Evolutionary conservation across 495 filamentous ascomycete genomes (phyloP), one percentile per base, ranked within the genome.

Genomic region (Penicillium egyptiacum): DNA sequence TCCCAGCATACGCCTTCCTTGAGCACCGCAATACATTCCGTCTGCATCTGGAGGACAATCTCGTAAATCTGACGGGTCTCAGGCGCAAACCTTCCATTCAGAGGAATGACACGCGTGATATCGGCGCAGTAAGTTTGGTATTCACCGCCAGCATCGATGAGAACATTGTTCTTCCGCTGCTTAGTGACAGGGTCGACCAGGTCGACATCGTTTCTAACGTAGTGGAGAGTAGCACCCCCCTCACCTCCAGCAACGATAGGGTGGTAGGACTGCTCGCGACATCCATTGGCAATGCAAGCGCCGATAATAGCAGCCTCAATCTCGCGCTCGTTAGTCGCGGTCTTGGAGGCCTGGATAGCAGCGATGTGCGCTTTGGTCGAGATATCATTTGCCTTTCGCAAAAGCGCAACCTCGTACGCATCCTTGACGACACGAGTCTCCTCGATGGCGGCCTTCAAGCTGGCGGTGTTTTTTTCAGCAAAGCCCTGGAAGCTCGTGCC

Each of bases 61-160:
- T 92, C 83, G 72, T 97, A 97, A 61, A 96, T 89, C 58, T 83
- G 81, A 33, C 82, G 75, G 52, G 84, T 87, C 73, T 96, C 89
- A 28, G 73, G 66, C 9, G 78, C 81, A 70, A 95, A 96, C 57
- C 78, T 85, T 31, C 91, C 92, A 20, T 76, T 81, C 60, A 96
- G 82, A 35, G 92, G 92, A 59, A 96, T 92, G 0, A 88, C 89
- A 50, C 92, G 81, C n/a, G 92, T 96, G 56, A 97, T 89, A 72
- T 97, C 92, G 5, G 88, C 79, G 48, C 88, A 89, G 66, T 97
- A 97, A 61, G 86, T 87, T 19, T 80, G 66, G 70, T 85, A 90
- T 73, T 96, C 92, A 26, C 79, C 83, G 20, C 90, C 92, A 9
- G 92, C 92, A 72, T 97, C 92, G 14, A 97, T 75, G 28, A 96